Evolutionary conservation across 2,329 filamentous ascomycete species (phyloP), one percentile per base, ranked within the genome.

Genomic region (Cryphonectria carpinicola): DNA sequence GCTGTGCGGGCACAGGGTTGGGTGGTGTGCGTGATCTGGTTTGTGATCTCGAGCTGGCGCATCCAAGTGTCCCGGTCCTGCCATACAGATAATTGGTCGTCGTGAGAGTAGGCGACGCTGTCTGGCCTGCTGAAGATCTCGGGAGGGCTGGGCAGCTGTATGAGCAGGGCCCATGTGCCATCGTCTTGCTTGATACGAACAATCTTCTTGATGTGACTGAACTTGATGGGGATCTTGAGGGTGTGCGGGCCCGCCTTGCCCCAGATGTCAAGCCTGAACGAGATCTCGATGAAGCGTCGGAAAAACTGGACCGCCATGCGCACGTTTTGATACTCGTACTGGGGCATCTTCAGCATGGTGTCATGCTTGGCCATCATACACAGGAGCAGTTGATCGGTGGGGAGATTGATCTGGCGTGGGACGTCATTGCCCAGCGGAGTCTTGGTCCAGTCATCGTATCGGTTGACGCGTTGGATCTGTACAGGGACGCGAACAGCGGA

Each of bases 111-210:
- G 17, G 73, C 71, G 0, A 79, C 60, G 19, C 81, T 73, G 0
- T 77, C 72, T 7, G 75, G 75, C 72, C 81, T 83, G 76, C 80
- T 82, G 74, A 81, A 86, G 74, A 86, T 85, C 0, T 80, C 73
- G 0, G 87, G 85, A 0, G 89, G 87, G 28, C 80, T 82, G 7
- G 82, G 78, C 13, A 90, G 76, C 0, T 81, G 80, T 3, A 91
- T 79, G 41, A 87, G 73, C 5, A 90, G 74, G 2, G 79, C 79
- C 67, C 81, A 82, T 0, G 69, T 72, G 1, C 75, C 75, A 6
- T 80, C 74, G 5, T 78, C 73, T 13, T 78, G 69, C 19, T 81
- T 75, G 28, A 82, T 73, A 54, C 80, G 80, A 61, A 84, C 78
- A 4, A 89, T 77, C 5, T 78, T 79, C 37, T 81, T 82, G 67